These are phyloP conservation scores for Heritiera fomes DNA, from an alignment of 345 rosid species.

Conservation along the genomic window DNA sequence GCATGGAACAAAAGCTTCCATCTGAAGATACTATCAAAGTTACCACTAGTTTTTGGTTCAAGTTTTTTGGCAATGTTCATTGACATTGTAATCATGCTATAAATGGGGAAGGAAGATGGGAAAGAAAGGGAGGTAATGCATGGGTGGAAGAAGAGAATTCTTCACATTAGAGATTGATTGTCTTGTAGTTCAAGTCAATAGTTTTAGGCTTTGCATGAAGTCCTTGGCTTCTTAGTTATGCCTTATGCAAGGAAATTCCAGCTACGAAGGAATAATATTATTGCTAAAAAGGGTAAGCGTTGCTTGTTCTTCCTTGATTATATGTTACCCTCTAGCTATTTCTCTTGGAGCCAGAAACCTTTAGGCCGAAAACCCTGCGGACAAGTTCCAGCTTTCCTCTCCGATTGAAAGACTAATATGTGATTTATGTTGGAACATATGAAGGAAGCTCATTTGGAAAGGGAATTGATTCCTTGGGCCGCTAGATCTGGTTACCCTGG, in stretches of 20 bases:
- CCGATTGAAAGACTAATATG: background rate
- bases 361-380: constrained; percentile 11
- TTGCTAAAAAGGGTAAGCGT: constrained; percentile 31
- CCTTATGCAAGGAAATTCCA: constrained; percentile 28
- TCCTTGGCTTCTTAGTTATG: constrained; percentile 41
- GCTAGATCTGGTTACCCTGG: background rate
- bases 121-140: constrained; percentile 1
- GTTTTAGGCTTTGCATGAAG: constrained; percentile 35
- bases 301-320: background rate
- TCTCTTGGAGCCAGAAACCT: constrained; percentile 8
- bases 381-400: constrained; percentile 28
- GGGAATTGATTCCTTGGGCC: constrained; percentile 28
- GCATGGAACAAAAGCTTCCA: constrained; percentile 29
- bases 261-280: constrained; percentile 27
- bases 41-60: background rate
- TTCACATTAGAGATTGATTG: constrained; percentile 42
- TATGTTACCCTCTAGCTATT: background rate
- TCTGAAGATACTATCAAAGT: constrained; percentile 10
- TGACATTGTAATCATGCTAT: background rate
- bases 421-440: constrained; percentile 5
- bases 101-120: constrained; percentile 9
- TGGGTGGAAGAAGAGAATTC: constrained; percentile 31
- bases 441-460: constrained; percentile 6
- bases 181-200: constrained; percentile 44
- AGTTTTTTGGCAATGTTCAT: background rate